Base-by-base conservation (phyloP, 139 green algal species). In the Nannochloris sp. region DNA sequence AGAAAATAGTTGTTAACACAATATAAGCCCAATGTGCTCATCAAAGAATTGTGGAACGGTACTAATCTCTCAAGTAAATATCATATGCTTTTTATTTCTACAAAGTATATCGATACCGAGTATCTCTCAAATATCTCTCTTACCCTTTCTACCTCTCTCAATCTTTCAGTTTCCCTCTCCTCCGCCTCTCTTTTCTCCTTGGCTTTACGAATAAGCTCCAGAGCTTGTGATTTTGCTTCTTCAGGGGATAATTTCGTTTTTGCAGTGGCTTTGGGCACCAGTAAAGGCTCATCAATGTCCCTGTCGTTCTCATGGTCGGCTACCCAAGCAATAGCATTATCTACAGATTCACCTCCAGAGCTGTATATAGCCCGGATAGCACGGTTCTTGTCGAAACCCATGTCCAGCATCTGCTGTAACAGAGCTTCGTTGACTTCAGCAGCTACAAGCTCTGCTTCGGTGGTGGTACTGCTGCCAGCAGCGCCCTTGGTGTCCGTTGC, bases 331-430 rank as follows among this genome's bases (percentile, higher is more conserved):
- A 93, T 58, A 3, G 86, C 90, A 10, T 45, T 56, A 63, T 95
- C 88, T 19, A 93, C 44, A 34, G 24, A 80, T 29, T 54, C 67
- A 37, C 63, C 72, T 35, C 78, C 83, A 13, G 59, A 81, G 54
- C 77, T 80, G 56, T 95, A 78, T 34, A 96, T 59, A 2, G 86
- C 84, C 0, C 85, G 73, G 23, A 80, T 58, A 7, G 74, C 66
- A 14, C 81, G 67, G 38, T 38, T 34, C 19, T 46, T 33, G 24
- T 27, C 37, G 36, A 65, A 65, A 29, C 59, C 71, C 92, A 97
- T 97, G 3, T 78, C 85, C 56, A 89, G 60, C 69, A 97, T 65
- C 77, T 94, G 78, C 58, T 80, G 64, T 30, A 92, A 37, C 48
- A 89, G 64, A 8, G 64, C 76, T 9, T 71, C 60, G 4, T 86